phyloP scores from a whole-genome alignment of 148 eudicot genomes.

The Vaccinium corymbosum region DNA sequence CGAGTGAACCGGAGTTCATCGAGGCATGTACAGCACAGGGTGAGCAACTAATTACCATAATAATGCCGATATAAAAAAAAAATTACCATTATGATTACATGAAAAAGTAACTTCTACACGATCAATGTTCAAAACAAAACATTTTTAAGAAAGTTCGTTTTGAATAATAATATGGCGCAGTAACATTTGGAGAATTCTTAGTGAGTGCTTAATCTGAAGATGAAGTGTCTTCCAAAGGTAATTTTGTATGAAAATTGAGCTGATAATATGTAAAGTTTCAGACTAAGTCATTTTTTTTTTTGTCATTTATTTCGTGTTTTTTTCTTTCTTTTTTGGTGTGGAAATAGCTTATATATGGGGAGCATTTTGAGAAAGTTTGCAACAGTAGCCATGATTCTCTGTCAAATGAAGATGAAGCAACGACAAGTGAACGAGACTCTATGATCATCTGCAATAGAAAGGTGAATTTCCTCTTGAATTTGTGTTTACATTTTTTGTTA shows the following conservation, averaged over 20 bases:
- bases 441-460: neutral
- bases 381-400: neutral
- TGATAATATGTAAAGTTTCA: neutral
- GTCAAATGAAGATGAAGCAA: neutral
- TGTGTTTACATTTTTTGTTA: neutral
- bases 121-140: neutral
- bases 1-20: conserved; percentile 1
- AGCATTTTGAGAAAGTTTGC: neutral
- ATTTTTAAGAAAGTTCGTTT: neutral
- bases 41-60: neutral
- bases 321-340: neutral
- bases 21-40: conserved; percentile 29
- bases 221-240: neutral
- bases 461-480: neutral
- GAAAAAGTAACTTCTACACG: neutral
- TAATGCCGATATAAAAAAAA: neutral
- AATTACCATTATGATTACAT: neutral
- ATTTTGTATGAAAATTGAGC: neutral
- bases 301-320: neutral
- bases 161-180: neutral
- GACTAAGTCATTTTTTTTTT: neutral
- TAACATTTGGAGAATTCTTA: neutral
- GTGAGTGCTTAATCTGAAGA: neutral
- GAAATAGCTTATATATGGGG: neutral
- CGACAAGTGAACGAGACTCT: neutral